Evolutionary conservation across 106 monocot species (phyloP).

Genomic region (Dioscorea dumetorum): DNA sequence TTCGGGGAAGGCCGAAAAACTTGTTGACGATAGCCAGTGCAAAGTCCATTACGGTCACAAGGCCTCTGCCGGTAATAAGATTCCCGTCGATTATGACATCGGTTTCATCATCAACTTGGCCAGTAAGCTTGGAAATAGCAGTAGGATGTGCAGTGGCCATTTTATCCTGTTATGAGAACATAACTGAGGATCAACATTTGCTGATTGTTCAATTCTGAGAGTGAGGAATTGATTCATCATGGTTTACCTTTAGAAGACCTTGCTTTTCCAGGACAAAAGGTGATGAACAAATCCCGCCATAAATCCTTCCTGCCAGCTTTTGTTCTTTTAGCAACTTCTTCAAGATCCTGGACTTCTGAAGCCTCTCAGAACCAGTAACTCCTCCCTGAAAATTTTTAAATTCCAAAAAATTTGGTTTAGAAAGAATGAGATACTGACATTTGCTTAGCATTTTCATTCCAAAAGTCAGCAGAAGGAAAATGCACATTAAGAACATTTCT

Average conservation of each 20-base stretch:
- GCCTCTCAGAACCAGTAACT: conserved; percentile 37
- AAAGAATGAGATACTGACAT: too few relatives aligned
- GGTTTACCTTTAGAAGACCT: conserved; percentile 61
- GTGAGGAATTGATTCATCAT: background rate
- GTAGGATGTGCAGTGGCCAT: conserved; percentile 44
- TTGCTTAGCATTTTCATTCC: too few relatives aligned
- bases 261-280: conserved; percentile 49
- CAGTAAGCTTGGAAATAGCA: conserved; percentile 22
- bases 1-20: conserved; percentile 63
- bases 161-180: conserved; percentile 43
- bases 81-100: conserved; percentile 85
- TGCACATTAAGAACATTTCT: too few relatives aligned
- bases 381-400: conserved; percentile 50
- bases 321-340: conserved; percentile 83
- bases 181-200: background rate
- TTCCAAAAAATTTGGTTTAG: too few relatives aligned
- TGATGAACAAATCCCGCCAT: conserved; percentile 77
- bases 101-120: conserved; percentile 31
- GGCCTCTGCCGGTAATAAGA: conserved; percentile 73
- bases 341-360: conserved; percentile 79
- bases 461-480: too few relatives aligned
- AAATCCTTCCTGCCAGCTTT: conserved; percentile 55
- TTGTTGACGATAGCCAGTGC: conserved; percentile 72
- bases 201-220: background rate
- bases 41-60: conserved; percentile 64